Conservation (phyloP, 306 rosid species). For the Chamaecrista fasciculata region DNA sequence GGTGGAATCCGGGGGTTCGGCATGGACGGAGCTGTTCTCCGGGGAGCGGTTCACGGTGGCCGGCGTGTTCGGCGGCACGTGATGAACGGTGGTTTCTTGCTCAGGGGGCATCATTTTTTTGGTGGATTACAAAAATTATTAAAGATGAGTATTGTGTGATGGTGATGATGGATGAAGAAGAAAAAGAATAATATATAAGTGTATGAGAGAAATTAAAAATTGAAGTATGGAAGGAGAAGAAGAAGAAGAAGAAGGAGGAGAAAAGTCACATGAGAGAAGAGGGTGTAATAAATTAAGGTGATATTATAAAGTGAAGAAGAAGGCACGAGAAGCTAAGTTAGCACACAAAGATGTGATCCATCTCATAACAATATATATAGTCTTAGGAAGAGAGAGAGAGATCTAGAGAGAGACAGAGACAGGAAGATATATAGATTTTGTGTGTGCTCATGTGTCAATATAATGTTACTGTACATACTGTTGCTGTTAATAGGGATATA, state of each 20-base stretch:
- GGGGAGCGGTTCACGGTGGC: slow-evolving; percentile 35
- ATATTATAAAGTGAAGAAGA: slow-evolving; percentile 22
- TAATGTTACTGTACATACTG: slow-evolving; percentile 25
- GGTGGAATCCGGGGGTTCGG: slow-evolving; percentile 37
- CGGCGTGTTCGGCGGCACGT: slow-evolving; percentile 33
- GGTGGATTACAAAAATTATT: no score
- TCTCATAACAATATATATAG: slow-evolving; percentile 33
- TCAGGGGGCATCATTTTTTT: slow-evolving; percentile 73
- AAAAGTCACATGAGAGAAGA: slow-evolving; percentile 36
- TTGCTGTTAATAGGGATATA: background rate
- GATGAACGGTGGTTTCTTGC: slow-evolving; percentile 51
- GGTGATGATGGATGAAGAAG: background rate
- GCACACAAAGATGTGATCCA: slow-evolving; percentile 32
- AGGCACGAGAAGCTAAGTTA: slow-evolving; percentile 28
- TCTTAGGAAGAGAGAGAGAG: slow-evolving; percentile 26
- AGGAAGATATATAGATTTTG: no score
- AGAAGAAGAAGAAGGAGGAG: slow-evolving; percentile 8
- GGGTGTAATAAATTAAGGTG: background rate
- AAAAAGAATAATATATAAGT: background rate
- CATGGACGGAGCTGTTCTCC: slow-evolving; percentile 46
- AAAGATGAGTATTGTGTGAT: no score
- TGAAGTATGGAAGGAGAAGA: background rate
- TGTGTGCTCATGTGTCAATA: slow-evolving; percentile 10
- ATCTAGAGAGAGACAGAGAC: no score
- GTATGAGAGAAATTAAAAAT: background rate